These are phyloP conservation scores for Strobilomyces dryophilus DNA, from an alignment of 768 basidiomycete species.

Conservation along the genomic window DNA sequence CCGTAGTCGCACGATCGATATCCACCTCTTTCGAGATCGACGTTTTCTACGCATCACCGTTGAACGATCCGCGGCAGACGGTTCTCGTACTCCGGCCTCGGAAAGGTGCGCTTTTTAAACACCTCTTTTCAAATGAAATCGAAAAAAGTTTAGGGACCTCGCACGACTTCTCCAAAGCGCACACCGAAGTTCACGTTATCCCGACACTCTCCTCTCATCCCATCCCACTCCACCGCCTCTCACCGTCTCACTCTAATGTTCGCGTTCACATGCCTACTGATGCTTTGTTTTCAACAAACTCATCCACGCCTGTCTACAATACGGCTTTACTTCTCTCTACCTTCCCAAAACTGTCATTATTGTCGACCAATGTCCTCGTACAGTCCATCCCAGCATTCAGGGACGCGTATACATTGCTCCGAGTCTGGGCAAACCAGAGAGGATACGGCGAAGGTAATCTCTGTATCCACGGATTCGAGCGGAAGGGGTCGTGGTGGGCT, in stretches of 20 bases:
- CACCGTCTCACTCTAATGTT: constrained; percentile 71
- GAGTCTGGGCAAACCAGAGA: constrained; percentile 88
- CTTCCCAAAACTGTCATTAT: constrained; percentile 36
- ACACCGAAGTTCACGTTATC: constrained; percentile 70
- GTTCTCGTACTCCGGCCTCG: constrained; percentile 57
- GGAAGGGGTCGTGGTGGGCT: constrained; percentile 65
- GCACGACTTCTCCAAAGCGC: constrained; percentile 61
- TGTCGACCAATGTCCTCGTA: constrained; percentile 46
- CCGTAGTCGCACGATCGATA: constrained; percentile 66
- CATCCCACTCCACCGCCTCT: constrained; percentile 63
- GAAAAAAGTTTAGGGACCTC: constrained; percentile 40
- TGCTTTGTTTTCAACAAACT: constrained; percentile 8
- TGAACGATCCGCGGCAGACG: constrained; percentile 61
- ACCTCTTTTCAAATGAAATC: constrained; percentile 12
- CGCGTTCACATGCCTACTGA: constrained; percentile 34
- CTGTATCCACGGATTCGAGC: constrained; percentile 69
- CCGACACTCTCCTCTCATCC: constrained; percentile 61
- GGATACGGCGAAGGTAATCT: constrained; percentile 63
- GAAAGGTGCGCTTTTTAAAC: constrained; percentile 40
- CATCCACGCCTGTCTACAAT: constrained; percentile 79
- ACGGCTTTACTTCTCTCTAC: constrained; percentile 54
- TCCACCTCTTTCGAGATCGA: constrained; percentile 49
- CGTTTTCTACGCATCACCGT: constrained; percentile 53
- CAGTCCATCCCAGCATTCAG: constrained; percentile 54
- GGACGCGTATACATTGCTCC: constrained; percentile 73